phyloP scores from a whole-genome alignment of 2,329 filamentous ascomycete species.

The Fusarium sp. region DNA sequence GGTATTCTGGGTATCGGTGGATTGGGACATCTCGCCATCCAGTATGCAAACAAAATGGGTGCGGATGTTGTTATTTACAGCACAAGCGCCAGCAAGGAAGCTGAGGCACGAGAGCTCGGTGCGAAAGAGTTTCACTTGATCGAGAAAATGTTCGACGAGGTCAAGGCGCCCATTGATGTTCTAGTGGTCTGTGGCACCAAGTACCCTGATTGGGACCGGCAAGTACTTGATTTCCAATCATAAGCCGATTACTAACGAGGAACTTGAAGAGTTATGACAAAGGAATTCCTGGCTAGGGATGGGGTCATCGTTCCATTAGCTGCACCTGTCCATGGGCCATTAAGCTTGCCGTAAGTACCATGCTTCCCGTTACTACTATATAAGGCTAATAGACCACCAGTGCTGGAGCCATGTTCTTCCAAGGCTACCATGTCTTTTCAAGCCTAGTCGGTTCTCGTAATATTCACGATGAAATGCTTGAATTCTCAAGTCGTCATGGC shows the following conservation, averaged over 20 bases:
- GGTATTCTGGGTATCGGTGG: constrained; percentile 13
- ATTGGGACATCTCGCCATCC: constrained; percentile 6
- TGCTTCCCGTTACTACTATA: rapidly evolving
- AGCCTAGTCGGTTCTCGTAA: constrained; percentile 3
- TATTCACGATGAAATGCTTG: constrained; percentile 14
- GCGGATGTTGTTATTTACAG: constrained; percentile 7
- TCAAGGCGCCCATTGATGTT: constrained; percentile 5
- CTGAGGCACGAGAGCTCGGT: not conserved
- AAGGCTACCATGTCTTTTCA: constrained; percentile 6
- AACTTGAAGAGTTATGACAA: not conserved
- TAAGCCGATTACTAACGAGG: rapidly evolving
- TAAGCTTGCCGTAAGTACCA: not conserved
- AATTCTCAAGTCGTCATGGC: not conserved
- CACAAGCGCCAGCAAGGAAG: constrained; percentile 11
- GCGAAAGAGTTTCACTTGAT: constrained; percentile 10
- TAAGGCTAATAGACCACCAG: not conserved
- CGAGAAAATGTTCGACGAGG: not conserved
- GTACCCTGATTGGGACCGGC: constrained; percentile 41
- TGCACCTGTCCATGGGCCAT: not conserved
- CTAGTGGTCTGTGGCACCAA: constrained; percentile 14
- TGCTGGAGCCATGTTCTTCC: constrained; percentile 16
- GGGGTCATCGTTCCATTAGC: constrained; percentile 1
- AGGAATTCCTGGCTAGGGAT: constrained; percentile 9
- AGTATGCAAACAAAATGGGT: constrained; percentile 11
- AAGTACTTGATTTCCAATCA: rapidly evolving